Percentiles rank a stretch among this genome's conserved stretches.
Evolutionary conservation across 768 basidiomycete species (phyloP).

Genomic region (Tricholomella constricta): DNA sequence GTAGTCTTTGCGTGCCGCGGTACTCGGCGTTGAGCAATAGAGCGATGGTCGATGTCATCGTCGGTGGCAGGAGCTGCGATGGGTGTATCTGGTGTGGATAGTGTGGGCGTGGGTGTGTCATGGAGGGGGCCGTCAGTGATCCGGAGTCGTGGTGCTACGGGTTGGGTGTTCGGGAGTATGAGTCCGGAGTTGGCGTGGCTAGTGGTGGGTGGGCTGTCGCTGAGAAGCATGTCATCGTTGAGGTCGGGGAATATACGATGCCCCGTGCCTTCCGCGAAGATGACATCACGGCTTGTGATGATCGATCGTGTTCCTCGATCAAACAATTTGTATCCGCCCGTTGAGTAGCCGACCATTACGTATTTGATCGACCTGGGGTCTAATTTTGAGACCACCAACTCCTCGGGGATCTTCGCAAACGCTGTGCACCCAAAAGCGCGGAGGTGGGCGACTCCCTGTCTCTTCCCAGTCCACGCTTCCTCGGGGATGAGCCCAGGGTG

Average conservation of each 20-base stretch:
- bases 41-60: too few species aligned
- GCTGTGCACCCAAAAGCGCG: slow-evolving; percentile 26
- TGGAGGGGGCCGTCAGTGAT: too few species aligned
- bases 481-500: slow-evolving; percentile 18
- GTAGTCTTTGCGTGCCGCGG: background rate
- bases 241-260: slow-evolving; percentile 12
- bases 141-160: too few species aligned
- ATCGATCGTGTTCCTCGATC: slow-evolving; percentile 6
- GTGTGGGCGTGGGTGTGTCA: too few species aligned
- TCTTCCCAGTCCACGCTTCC: slow-evolving; percentile 13
- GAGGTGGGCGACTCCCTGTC: slow-evolving; percentile 25
- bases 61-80: too few species aligned
- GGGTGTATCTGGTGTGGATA: too few species aligned
- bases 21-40: too few species aligned
- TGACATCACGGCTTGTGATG: slow-evolving; percentile 18
- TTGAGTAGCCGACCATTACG: slow-evolving; percentile 21
- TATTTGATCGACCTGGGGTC: slow-evolving; percentile 17
- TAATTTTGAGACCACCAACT: slow-evolving; percentile 20
- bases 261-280: slow-evolving; percentile 23
- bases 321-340: slow-evolving; percentile 16
- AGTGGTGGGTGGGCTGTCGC: background rate
- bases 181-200: background rate
- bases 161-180: background rate
- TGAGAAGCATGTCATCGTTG: background rate
- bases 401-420: slow-evolving; percentile 26